Evolutionary conservation across 2,329 filamentous ascomycete species (phyloP), one percentile per base, ranked within the genome.

Genomic region (Trichoderma hamatum): DNA sequence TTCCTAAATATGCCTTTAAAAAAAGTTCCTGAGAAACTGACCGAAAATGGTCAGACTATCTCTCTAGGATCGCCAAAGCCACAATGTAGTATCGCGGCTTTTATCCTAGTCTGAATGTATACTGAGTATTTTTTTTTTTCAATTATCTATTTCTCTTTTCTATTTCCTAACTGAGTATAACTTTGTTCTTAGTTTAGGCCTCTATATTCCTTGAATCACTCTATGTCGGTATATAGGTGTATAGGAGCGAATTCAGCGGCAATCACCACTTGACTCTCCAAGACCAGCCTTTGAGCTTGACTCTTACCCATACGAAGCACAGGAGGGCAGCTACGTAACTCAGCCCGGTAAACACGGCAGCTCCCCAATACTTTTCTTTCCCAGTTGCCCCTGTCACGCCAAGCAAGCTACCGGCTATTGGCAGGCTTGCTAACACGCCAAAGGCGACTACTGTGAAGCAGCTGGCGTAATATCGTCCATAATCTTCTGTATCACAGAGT

Each of bases 381-480:
- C 60, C 30, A 16, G 46, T 64, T 3, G 30, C 49, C 30, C 21
- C 52, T 7, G 58, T 69, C 16, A 61, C 52, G 43, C 68, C 64
- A 6, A 74, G 56, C 76, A 70, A 19, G 73, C 80, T 4, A 13
- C 83, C 83, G 30, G 55, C 55, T 13, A 58, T 58, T 14, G 55
- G 55, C 3, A 58, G 19, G 5, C 55, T 36, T 24, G 30, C 30
- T 14, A 58, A 6, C n/a, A 36, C 30, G 3, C 55, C 55, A 26
- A 58, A 58, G 2, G 30, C 0, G 24, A 92, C 92, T 51, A 94
- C 83, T 66, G 91, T 93, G 77, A 93, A 93, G 67, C 90, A 90
- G 0, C 91, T 93, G 1, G 91, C 90, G 74, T 91, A 92, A 75
- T 91, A 92, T 21, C 90, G 83, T 0, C 92, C 92, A 73, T 94